Percentiles rank a stretch among this genome's conserved stretches.
phyloP scores from a whole-genome alignment of 768 basidiomycete species.

The Fibroporia radiculosa region DNA sequence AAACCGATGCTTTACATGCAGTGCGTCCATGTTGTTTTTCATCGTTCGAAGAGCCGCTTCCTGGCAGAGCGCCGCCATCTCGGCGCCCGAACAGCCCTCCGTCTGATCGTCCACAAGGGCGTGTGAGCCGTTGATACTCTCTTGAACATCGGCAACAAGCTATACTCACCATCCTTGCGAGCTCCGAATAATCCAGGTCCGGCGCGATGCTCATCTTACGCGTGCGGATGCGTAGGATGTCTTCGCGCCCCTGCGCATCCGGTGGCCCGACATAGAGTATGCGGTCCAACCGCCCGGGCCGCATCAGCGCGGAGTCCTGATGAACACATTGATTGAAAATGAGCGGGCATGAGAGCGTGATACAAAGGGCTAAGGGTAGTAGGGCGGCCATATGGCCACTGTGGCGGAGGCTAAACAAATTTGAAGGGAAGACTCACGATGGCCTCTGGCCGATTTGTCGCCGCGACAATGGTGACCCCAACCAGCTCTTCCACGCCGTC shows the following conservation, averaged over 20 bases:
- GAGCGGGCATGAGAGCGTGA: too few relatives aligned
- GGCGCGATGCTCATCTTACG: constrained; percentile 74
- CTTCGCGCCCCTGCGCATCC: constrained; percentile 66
- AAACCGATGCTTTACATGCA: constrained; percentile 44
- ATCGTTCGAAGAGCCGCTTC: constrained; percentile 92
- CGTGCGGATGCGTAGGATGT: constrained; percentile 78
- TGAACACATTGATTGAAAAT: too few relatives aligned
- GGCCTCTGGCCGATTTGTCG: constrained; percentile 93
- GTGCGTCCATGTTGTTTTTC: constrained; percentile 76
- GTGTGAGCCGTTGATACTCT: not conserved
- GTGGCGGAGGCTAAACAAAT: too few relatives aligned
- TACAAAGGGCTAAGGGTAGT: too few relatives aligned
- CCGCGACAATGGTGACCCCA: constrained; percentile 93
- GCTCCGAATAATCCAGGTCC: constrained; percentile 52
- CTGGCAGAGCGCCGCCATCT: constrained; percentile 87
- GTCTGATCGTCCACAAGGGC: constrained; percentile 49
- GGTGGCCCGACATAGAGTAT: constrained; percentile 94
- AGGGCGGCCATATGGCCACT: too few relatives aligned
- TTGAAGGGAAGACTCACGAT: constrained; percentile 46
- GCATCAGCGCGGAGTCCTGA: constrained; percentile 91
- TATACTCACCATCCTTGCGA: constrained; percentile 60
- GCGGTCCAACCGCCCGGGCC: constrained; percentile 90
- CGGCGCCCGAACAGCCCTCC: constrained; percentile 93
- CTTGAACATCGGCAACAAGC: not conserved
- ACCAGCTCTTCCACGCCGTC: constrained; percentile 93